These are phyloP conservation scores for Pseudoturritis turrita DNA, from an alignment of 345 rosid genomes.

Conservation along the genomic window DNA sequence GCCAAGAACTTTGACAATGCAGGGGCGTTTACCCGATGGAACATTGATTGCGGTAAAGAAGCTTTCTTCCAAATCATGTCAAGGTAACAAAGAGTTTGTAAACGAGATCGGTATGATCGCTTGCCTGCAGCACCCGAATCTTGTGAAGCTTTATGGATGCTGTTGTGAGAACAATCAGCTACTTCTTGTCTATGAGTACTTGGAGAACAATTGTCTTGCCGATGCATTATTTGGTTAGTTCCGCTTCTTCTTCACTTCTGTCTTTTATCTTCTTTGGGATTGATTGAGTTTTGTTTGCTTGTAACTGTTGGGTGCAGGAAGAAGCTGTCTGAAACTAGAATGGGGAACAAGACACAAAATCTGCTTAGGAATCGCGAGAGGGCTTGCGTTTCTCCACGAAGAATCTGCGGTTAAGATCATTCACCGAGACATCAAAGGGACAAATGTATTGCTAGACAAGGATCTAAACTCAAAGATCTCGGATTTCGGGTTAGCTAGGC, in stretches of 20 bases:
- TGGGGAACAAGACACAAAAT: slow-evolving; percentile 32
- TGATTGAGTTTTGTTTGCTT: not conserved
- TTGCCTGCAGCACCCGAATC: slow-evolving; percentile 40
- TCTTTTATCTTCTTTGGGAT: too few relatives aligned
- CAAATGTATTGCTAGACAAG: slow-evolving; percentile 45
- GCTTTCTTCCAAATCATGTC: slow-evolving; percentile 41
- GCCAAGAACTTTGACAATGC: not conserved
- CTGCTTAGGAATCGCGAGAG: slow-evolving; percentile 31
- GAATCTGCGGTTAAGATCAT: slow-evolving; percentile 38
- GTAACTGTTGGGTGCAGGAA: slow-evolving; percentile 10
- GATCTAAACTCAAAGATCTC: slow-evolving; percentile 53
- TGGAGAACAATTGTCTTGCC: slow-evolving; percentile 47
- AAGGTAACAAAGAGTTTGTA: slow-evolving; percentile 45
- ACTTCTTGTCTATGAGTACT: slow-evolving; percentile 40
- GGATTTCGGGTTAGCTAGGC: slow-evolving; percentile 55
- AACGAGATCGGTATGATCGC: slow-evolving; percentile 42
- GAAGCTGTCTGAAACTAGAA: slow-evolving; percentile 14
- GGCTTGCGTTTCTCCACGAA: slow-evolving; percentile 31
- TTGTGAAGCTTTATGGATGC: slow-evolving; percentile 44
- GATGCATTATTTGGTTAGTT: slow-evolving; percentile 33
- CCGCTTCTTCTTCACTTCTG: not conserved
- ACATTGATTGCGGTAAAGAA: slow-evolving; percentile 35
- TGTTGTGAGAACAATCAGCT: slow-evolving; percentile 40
- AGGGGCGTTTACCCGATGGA: slow-evolving; percentile 33
- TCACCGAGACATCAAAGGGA: slow-evolving; percentile 55